A percentile compares a stretch with the other conserved stretches of the same genome.
These are phyloP conservation scores for Neocucurbitaria cava DNA, from an alignment of 2,329 filamentous ascomycete species.

Conservation along the genomic window DNA sequence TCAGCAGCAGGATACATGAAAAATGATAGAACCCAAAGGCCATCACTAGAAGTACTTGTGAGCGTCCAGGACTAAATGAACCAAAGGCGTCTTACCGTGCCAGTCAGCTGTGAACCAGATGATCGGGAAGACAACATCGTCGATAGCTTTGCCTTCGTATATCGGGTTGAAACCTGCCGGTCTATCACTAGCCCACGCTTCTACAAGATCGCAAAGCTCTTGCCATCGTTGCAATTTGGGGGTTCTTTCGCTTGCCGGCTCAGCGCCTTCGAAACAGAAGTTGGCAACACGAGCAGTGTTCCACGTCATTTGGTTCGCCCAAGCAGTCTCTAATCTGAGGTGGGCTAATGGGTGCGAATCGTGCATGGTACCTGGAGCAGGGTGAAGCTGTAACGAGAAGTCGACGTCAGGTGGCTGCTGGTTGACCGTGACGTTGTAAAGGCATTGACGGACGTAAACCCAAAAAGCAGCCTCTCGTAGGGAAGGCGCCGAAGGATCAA, in stretches of 20 bases:
- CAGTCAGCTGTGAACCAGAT: constrained; percentile 41
- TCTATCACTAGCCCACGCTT: constrained; percentile 32
- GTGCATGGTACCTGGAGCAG: constrained; percentile 27
- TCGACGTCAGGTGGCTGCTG: constrained; percentile 41
- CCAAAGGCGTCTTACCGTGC: constrained; percentile 29
- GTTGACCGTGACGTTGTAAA: constrained; percentile 42
- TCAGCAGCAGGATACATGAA: constrained; percentile 38
- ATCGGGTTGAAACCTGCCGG: constrained; percentile 39
- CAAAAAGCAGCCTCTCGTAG: constrained; percentile 43
- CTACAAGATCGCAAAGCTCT: constrained; percentile 29
- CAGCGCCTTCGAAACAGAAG: constrained; percentile 35
- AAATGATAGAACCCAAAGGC: constrained; percentile 39
- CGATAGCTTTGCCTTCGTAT: constrained; percentile 24
- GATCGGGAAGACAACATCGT: constrained; percentile 27
- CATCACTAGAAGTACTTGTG: constrained; percentile 17
- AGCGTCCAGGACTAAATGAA: not conserved
- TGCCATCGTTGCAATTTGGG: constrained; percentile 25
- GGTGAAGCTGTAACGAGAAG: constrained; percentile 34
- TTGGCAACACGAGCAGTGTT: constrained; percentile 39
- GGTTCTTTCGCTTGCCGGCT: constrained; percentile 15
- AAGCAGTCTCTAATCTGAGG: constrained; percentile 39
- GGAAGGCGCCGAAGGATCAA: constrained; percentile 42
- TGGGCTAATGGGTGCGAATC: constrained; percentile 34
- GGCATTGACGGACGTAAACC: constrained; percentile 44
- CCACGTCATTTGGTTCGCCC: constrained; percentile 45